phyloP scores from a whole-genome alignment of 139 green algal genomes.

The Volvox africanus region DNA sequence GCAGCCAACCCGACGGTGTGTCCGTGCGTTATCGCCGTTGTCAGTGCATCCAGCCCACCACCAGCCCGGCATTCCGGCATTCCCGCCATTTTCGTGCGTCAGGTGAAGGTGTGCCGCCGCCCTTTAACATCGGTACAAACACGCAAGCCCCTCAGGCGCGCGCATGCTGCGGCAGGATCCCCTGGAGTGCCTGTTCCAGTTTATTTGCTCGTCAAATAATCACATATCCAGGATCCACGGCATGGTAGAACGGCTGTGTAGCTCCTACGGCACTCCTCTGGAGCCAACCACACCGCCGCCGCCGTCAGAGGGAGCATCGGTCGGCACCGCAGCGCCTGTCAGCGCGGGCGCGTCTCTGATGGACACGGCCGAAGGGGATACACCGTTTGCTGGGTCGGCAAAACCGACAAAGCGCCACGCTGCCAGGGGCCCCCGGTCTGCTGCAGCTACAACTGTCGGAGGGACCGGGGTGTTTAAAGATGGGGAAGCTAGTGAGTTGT shows the following conservation, averaged over 20 bases:
- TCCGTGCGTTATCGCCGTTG: no score
- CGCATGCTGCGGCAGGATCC: constrained; percentile 94
- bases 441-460: neutral
- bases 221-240: constrained; percentile 94
- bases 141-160: constrained; percentile 54
- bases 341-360: no score
- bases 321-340: no score
- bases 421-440: neutral
- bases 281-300: neutral
- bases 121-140: no score
- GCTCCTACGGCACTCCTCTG: constrained; percentile 80
- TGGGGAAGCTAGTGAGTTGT: neutral
- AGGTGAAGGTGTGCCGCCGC: no score
- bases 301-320: no score
- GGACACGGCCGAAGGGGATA: no score
- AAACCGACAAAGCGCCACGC: neutral
- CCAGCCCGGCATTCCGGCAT: no score
- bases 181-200: constrained; percentile 94
- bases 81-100: no score
- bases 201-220: constrained; percentile 98
- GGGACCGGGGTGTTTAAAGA: neutral
- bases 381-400: no score
- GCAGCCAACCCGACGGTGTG: no score
- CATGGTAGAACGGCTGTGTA: constrained; percentile 93
- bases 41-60: no score